Conservation (phyloP, 2,329 filamentous ascomycete species). For the Hortaea werneckii region DNA sequence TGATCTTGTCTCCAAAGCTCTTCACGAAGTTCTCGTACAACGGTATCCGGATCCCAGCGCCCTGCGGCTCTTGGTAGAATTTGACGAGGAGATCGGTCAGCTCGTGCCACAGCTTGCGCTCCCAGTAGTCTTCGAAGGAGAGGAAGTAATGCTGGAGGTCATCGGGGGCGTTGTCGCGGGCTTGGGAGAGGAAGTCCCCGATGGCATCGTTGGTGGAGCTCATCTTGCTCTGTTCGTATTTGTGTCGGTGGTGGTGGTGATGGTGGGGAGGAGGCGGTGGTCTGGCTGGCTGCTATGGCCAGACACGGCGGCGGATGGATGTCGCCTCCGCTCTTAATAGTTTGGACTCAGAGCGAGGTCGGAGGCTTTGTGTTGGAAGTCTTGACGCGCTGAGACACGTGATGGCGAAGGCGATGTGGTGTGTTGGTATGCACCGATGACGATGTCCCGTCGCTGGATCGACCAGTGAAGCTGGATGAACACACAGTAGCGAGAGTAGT, state of each 20-base stretch:
- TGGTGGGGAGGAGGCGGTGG: background rate
- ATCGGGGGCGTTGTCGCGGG: constrained; percentile 77
- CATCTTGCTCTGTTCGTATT: background rate
- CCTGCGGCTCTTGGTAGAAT: constrained; percentile 77
- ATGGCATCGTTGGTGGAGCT: constrained; percentile 57
- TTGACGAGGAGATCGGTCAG: constrained; percentile 79
- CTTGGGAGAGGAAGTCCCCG: constrained; percentile 80
- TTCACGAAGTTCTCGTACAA: constrained; percentile 94
- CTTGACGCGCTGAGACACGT: too few relatives aligned
- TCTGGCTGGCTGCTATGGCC: background rate
- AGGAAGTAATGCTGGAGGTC: constrained; percentile 82
- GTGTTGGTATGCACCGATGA: too few relatives aligned
- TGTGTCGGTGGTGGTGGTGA: background rate
- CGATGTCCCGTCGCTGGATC: too few relatives aligned
- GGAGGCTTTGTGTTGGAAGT: too few relatives aligned
- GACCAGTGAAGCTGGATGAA: too few relatives aligned
- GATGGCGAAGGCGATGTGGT: too few relatives aligned
- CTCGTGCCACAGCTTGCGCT: constrained; percentile 98
- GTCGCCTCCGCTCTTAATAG: too few relatives aligned
- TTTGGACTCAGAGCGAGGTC: too few relatives aligned
- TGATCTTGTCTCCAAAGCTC: constrained; percentile 97
- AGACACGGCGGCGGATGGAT: too few relatives aligned
- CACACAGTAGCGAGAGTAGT: too few relatives aligned
- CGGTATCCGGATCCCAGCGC: constrained; percentile 70
- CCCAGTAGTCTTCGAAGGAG: constrained; percentile 92